A percentile compares a stretch with the other conserved stretches of the same genome.
Evolutionary conservation across 805 yeast genomes (phyloP).

Genomic region (Metschnikowia colocasiae): DNA sequence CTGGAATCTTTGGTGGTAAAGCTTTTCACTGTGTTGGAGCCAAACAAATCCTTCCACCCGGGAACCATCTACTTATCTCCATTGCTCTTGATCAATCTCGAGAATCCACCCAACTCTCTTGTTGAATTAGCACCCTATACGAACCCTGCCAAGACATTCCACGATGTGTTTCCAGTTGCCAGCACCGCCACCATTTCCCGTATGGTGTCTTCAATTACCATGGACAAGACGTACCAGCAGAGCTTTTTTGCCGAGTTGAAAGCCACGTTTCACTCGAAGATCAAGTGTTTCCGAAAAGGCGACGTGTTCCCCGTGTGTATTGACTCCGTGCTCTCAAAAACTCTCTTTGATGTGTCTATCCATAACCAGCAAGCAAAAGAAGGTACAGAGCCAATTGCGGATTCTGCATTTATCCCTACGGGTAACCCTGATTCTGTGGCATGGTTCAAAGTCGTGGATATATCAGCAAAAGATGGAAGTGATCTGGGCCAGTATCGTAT

Average conservation of each 20-base stretch:
- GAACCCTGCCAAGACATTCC: slow-evolving; percentile 12
- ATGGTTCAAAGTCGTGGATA: slow-evolving; percentile 74
- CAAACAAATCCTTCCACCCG: slow-evolving; percentile 40
- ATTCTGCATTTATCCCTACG: slow-evolving; percentile 43
- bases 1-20: slow-evolving; percentile 28
- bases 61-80: slow-evolving; percentile 60
- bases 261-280: slow-evolving; percentile 52
- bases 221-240: slow-evolving; percentile 60
- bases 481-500: slow-evolving; percentile 47
- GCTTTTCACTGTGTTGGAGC: slow-evolving; percentile 61
- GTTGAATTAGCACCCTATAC: slow-evolving; percentile 22
- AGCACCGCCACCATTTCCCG: slow-evolving; percentile 62
- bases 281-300: slow-evolving; percentile 57
- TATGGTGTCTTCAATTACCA: slow-evolving; percentile 63
- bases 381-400: slow-evolving; percentile 5
- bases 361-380: slow-evolving; percentile 19
- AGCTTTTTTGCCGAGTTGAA: slow-evolving; percentile 60
- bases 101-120: slow-evolving; percentile 23
- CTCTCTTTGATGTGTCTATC: slow-evolving; percentile 35
- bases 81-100: slow-evolving; percentile 49
- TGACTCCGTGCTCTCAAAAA: slow-evolving; percentile 62
- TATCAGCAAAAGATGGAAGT: slow-evolving; percentile 31
- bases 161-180: slow-evolving; percentile 46
- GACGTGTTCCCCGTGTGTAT: slow-evolving; percentile 77
- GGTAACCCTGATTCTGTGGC: slow-evolving; percentile 72